A percentile compares a stretch with the other conserved stretches of the same genome.
phyloP scores from a whole-genome alignment of 2,329 filamentous ascomycete species.

The Lecanicillium sp. region DNA sequence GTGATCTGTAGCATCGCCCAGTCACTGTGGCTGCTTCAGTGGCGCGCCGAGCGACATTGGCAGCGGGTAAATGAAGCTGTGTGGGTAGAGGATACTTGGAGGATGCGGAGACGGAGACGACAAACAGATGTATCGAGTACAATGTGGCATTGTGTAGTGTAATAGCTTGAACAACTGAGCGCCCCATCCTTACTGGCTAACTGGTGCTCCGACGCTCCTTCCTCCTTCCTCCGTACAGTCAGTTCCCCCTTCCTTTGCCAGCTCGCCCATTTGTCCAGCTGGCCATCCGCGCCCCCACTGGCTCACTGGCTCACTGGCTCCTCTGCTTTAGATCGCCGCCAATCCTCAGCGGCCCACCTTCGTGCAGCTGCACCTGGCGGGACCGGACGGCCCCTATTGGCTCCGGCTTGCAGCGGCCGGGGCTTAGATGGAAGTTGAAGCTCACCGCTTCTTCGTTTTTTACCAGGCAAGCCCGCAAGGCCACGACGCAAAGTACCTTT shows the following conservation, averaged over 20 bases:
- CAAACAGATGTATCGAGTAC: conserved; percentile 3
- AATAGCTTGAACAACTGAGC: no score
- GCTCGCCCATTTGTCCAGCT: not conserved
- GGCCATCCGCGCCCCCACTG: not conserved
- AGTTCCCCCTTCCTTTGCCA: not conserved
- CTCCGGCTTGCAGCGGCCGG: conserved; percentile 2
- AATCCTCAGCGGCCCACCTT: conserved; percentile 17
- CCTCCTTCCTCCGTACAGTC: no score
- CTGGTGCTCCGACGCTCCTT: no score
- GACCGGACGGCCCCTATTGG: conserved; percentile 9
- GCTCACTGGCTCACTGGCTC: not conserved
- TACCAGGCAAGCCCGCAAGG: not conserved
- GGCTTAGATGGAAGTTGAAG: conserved; percentile 14
- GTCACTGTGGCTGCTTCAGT: not conserved
- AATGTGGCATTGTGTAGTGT: no score
- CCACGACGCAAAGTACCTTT: no score
- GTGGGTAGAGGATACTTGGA: conserved; percentile 4
- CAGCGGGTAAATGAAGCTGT: not conserved
- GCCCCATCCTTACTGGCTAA: no score
- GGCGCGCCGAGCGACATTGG: not conserved
- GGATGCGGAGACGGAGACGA: not conserved
- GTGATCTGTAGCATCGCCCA: conserved; percentile 7
- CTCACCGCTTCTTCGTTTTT: conserved; percentile 14
- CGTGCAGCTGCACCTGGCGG: conserved; percentile 25
- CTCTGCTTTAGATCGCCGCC: conserved; percentile 22